A percentile compares a stretch with the other conserved stretches of the same genome.
Evolutionary conservation across 1,284 basidiomycete species (phyloP).

Genomic region (Moesziomyces sp.): DNA sequence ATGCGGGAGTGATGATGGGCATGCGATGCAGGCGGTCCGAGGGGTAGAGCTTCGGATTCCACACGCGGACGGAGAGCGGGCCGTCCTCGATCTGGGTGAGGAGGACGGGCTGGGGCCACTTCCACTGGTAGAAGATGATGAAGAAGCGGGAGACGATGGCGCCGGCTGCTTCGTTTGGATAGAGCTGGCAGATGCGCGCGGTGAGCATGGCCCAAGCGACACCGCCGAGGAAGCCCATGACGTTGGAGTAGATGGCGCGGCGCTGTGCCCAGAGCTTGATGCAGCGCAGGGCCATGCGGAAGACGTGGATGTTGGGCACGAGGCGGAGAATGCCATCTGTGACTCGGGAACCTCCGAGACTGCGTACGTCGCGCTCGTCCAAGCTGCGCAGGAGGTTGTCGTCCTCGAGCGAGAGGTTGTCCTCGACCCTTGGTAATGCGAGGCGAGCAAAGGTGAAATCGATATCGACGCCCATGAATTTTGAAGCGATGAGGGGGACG

Average conservation of each 20-base stretch:
- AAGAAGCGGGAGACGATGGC: slow-evolving; percentile 97
- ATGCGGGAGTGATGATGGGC: slow-evolving; percentile 99
- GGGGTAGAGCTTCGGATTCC: slow-evolving; percentile 98
- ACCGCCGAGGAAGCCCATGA: slow-evolving; percentile 96
- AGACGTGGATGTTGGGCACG: slow-evolving; percentile 93
- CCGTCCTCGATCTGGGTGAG: slow-evolving; percentile 92
- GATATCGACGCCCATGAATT: slow-evolving; percentile 90
- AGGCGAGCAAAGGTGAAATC: slow-evolving; percentile 93
- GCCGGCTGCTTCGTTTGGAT: slow-evolving; percentile 92
- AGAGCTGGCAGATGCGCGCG: slow-evolving; percentile 97
- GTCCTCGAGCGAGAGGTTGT: slow-evolving; percentile 88
- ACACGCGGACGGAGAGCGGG: slow-evolving; percentile 89
- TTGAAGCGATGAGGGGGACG: slow-evolving; percentile 92
- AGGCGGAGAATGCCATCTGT: slow-evolving; percentile 95
- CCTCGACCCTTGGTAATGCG: slow-evolving; percentile 84
- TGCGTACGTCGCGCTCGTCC: slow-evolving; percentile 93
- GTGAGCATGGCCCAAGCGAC: slow-evolving; percentile 99
- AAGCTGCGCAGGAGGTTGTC: slow-evolving; percentile 90
- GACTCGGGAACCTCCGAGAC: slow-evolving; percentile 95
- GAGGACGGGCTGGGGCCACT: slow-evolving; percentile 97
- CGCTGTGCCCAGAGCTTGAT: slow-evolving; percentile 98
- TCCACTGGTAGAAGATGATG: slow-evolving; percentile 96
- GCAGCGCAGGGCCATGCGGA: slow-evolving; percentile 91
- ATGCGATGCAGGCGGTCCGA: slow-evolving; percentile 92
- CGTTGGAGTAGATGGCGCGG: slow-evolving; percentile 96